Percentiles rank a stretch among this genome's conserved stretches.
Evolutionary conservation across 331 rosid species (phyloP).

Genomic region (Quercus lobata): DNA sequence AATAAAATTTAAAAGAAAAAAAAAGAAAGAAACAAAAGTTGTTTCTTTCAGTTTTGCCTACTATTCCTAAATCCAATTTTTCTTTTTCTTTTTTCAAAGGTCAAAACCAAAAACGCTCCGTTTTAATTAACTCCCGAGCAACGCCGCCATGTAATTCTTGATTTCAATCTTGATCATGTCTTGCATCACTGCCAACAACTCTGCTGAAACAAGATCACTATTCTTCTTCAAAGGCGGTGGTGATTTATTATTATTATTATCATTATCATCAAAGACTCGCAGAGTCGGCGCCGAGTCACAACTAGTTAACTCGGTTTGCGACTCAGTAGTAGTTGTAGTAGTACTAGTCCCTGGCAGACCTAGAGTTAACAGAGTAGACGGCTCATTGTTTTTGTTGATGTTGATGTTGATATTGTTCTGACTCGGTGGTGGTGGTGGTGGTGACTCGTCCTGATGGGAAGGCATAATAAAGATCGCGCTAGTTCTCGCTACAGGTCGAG

Average conservation of each 20-base stretch:
- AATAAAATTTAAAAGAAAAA: not conserved
- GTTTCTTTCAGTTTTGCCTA: not conserved
- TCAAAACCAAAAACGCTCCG: constrained; percentile 6
- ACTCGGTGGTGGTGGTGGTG: constrained; percentile 2
- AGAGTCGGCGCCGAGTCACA: not conserved
- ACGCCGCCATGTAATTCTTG: constrained; percentile 35
- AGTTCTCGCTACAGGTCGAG: constrained; percentile 6
- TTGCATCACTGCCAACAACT: constrained; percentile 29
- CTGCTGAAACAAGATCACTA: constrained; percentile 22
- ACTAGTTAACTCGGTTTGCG: not conserved
- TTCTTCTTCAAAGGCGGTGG: not conserved
- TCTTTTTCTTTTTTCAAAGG: not conserved
- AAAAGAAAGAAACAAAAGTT: not conserved
- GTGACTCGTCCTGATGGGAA: constrained; percentile 13
- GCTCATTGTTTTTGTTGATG: not conserved
- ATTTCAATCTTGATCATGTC: constrained; percentile 49
- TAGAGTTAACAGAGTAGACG: constrained; percentile 40
- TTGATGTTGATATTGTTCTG: not conserved
- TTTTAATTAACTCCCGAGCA: not conserved
- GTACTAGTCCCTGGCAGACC: constrained; percentile 23
- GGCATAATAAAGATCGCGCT: not conserved
- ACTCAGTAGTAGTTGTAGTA: not conserved
- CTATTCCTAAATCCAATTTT: too few relatives aligned
- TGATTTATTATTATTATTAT: not conserved
- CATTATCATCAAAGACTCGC: not conserved